Base-by-base conservation (phyloP, 2,329 filamentous ascomycete genomes). In the Paecilomyces sp. region DNA sequence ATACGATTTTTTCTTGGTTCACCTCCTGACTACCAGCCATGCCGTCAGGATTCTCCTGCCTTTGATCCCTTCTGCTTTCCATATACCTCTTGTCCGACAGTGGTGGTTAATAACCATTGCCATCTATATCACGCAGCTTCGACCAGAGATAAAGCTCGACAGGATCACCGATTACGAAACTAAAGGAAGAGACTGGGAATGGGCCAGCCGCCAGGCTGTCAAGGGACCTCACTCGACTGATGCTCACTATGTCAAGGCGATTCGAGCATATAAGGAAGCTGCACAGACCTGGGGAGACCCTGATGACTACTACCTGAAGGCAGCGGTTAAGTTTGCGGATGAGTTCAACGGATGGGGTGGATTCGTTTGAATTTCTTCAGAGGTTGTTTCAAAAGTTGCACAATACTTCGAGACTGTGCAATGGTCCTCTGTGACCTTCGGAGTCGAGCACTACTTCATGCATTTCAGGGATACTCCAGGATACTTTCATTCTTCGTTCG, bases 61-160 rank as follows among this genome's bases (percentile, higher is more conserved):
- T 0, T 74, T 91, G 36, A 78, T 97, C 11, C 91, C 92, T 0
- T 75, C 82, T 13, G 84, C 85, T 67, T 88, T 87, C 67, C 93
- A 96, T 66, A 73, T 91, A 54, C 79, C 79, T 24, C 78, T 99
- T 3, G 81, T 97, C 8, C 82, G 89, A 47, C 87, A 96, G 72
- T 97, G 94, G 92, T 96, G 91, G 90, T 77, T 99, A 4, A 83
- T 96, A 51, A 85, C 88, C 0, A 74, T 97, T 51, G 84, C 86
- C 0, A 83, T 92, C 11, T 97, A 94, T 70, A 85, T 96, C 57
- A 78, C 86, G 1, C 88, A 90, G 68, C 77, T 88, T 28, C 83
- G 93, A 22, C 94, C 92, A 0, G 77, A 81, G 60, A 85, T 96
- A 59, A 83, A 89, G 58, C 77, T 84, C n/a, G 83, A 88, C 59